A percentile compares a stretch with the other conserved stretches of the same genome.
These are phyloP conservation scores for Boletus rubescentipes DNA, from an alignment of 768 basidiomycete genomes.

Conservation along the genomic window DNA sequence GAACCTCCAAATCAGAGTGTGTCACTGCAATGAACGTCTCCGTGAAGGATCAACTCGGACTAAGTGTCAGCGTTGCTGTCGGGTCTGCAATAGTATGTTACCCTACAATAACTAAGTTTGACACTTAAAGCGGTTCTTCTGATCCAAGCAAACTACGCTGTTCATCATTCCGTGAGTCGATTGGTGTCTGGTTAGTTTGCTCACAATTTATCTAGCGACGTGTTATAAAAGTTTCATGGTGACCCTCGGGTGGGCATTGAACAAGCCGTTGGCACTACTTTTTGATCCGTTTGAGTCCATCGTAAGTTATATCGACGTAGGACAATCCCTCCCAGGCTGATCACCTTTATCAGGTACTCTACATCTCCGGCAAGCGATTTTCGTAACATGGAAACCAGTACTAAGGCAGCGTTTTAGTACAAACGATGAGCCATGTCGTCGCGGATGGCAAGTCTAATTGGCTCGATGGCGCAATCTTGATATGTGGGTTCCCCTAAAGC, in stretches of 20 bases:
- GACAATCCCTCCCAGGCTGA: constrained; percentile 8
- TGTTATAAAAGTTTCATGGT: constrained; percentile 58
- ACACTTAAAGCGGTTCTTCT: neutral
- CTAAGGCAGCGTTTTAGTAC: constrained; percentile 43
- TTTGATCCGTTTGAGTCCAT: constrained; percentile 91
- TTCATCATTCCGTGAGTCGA: constrained; percentile 75
- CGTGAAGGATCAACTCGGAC: constrained; percentile 75
- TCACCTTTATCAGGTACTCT: constrained; percentile 29
- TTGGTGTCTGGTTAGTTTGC: neutral
- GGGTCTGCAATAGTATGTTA: constrained; percentile 69
- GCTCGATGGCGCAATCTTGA: constrained; percentile 74
- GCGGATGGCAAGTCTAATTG: constrained; percentile 84
- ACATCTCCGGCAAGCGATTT: constrained; percentile 36
- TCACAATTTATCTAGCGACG: neutral
- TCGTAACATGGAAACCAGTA: constrained; percentile 32
- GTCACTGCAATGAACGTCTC: constrained; percentile 90
- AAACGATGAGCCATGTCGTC: constrained; percentile 81
- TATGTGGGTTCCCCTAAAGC: constrained; percentile 47
- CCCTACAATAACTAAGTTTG: neutral
- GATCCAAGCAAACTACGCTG: constrained; percentile 71
- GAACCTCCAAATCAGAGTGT: constrained; percentile 52
- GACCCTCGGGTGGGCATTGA: constrained; percentile 75
- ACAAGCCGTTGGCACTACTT: constrained; percentile 75
- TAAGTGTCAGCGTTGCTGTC: constrained; percentile 83
- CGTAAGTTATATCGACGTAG: constrained; percentile 32